phyloP scores from a whole-genome alignment of 495 filamentous ascomycete species.

The Venustampulla echinocandica region DNA sequence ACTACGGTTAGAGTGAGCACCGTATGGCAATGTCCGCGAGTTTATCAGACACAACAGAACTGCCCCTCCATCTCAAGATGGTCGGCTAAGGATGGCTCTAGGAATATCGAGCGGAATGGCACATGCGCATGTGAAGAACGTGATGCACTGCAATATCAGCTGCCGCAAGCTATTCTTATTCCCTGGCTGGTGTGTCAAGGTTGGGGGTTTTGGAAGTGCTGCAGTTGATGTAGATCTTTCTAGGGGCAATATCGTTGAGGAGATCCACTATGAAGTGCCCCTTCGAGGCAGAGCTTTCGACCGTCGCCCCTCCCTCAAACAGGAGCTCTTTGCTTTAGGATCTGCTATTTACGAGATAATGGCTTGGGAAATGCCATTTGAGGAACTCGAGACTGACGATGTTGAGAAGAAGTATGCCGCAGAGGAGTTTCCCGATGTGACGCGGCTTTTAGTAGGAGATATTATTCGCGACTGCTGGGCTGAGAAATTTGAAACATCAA shows the following conservation, averaged over 20 bases:
- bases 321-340: slow-evolving; percentile 10
- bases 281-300: slow-evolving; percentile 7
- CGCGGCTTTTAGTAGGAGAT: background rate
- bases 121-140: slow-evolving; percentile 3
- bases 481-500: slow-evolving; percentile 7
- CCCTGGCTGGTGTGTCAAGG: slow-evolving; percentile 6
- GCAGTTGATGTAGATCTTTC: slow-evolving; percentile 1
- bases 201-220: slow-evolving; percentile 13
- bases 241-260: slow-evolving; percentile 1
- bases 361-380: slow-evolving; percentile 3
- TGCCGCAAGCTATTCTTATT: slow-evolving; percentile 12
- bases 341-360: slow-evolving; percentile 16
- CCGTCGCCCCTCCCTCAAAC: background rate
- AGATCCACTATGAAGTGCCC: slow-evolving; percentile 10
- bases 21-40: too few species aligned
- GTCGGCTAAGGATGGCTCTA: background rate
- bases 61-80: background rate
- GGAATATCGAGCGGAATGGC: background rate
- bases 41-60: too few species aligned
- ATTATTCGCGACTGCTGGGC: slow-evolving; percentile 9
- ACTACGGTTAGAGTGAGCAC: too few species aligned
- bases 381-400: slow-evolving; percentile 6
- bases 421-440: slow-evolving; percentile 8
- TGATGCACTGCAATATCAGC: slow-evolving; percentile 7
- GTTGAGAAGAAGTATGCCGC: slow-evolving; percentile 6